Conservation (phyloP, 2,329 filamentous ascomycete species). For the Colletotrichum liriopes region DNA sequence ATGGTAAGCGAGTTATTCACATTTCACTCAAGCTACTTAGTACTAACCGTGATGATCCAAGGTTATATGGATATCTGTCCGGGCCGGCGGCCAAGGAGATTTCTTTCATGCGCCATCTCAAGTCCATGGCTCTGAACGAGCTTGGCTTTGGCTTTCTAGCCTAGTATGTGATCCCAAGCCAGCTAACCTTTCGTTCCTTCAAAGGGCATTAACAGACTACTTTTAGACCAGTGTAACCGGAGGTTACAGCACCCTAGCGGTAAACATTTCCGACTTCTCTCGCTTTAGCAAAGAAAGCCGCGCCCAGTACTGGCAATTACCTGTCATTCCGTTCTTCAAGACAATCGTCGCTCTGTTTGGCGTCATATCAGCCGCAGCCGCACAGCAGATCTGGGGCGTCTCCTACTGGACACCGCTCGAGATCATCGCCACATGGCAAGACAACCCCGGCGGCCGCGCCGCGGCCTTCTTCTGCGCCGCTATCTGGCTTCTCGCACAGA, state of each 20-base stretch:
- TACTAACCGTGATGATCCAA: neutral
- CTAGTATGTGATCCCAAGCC: constrained; percentile 44
- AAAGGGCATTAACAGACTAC: neutral
- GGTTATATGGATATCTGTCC: constrained; percentile 44
- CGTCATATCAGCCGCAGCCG: constrained; percentile 64
- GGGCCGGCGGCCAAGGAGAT: constrained; percentile 44
- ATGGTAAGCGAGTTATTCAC: constrained; percentile 48
- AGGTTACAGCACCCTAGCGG: constrained; percentile 63
- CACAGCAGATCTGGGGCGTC: constrained; percentile 60
- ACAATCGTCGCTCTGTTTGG: constrained; percentile 63
- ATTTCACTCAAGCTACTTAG: neutral
- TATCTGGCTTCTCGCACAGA: constrained; percentile 58
- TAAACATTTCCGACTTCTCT: constrained; percentile 64
- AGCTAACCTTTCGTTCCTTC: neutral
- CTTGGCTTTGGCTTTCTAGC: constrained; percentile 60
- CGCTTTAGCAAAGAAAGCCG: constrained; percentile 56
- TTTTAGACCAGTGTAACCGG: constrained; percentile 61
- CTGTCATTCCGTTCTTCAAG: constrained; percentile 64
- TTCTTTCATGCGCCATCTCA: constrained; percentile 45
- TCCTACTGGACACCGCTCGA: constrained; percentile 66
- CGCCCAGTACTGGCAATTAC: constrained; percentile 63
- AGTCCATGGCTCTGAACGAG: constrained; percentile 58
- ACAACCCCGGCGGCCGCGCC: constrained; percentile 48
- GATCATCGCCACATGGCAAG: constrained; percentile 60
- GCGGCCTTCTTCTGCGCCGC: constrained; percentile 51